phyloP scores from a whole-genome alignment of 2,329 filamentous ascomycete species.

The Lecanosticta acicola region DNA sequence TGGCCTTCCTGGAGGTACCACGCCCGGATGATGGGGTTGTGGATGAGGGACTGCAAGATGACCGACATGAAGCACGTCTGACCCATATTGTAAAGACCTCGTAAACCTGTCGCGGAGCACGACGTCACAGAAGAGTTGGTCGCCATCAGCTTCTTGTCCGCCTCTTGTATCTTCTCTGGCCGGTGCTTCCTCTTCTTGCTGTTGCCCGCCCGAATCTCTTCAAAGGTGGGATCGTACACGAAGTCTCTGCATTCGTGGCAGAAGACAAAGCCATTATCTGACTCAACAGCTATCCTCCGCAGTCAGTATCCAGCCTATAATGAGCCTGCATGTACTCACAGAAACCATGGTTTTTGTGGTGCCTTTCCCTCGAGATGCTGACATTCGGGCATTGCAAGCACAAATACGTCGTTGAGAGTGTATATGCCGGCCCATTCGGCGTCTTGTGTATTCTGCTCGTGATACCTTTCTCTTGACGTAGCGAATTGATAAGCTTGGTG shows the following conservation, averaged over 20 bases:
- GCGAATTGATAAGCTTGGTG: constrained; percentile 62
- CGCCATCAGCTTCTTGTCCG: constrained; percentile 64
- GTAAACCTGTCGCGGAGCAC: constrained; percentile 79
- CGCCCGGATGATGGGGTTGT: constrained; percentile 85
- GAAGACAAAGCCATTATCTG: constrained; percentile 66
- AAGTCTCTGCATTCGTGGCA: constrained; percentile 79
- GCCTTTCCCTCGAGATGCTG: constrained; percentile 61
- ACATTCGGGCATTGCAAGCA: constrained; percentile 69
- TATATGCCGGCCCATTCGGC: constrained; percentile 17
- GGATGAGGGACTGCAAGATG: constrained; percentile 84
- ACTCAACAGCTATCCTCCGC: constrained; percentile 63
- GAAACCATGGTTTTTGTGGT: constrained; percentile 69
- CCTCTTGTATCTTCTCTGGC: constrained; percentile 42
- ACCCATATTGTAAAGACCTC: constrained; percentile 95
- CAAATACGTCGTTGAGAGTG: constrained; percentile 47
- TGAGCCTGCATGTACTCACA: constrained; percentile 46
- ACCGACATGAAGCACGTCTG: constrained; percentile 98
- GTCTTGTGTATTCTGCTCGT: constrained; percentile 62
- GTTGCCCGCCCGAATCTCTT: constrained; percentile 61
- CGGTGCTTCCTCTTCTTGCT: constrained; percentile 61
- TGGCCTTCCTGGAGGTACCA: constrained; percentile 92
- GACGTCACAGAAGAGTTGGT: constrained; percentile 73
- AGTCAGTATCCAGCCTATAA: constrained; percentile 30
- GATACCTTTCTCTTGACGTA: constrained; percentile 64
- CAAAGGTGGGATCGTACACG: constrained; percentile 75